Evolutionary conservation across 495 filamentous ascomycete species (phyloP), one percentile per base, ranked within the genome.

Genomic region (Polyplosphaeria fusca): DNA sequence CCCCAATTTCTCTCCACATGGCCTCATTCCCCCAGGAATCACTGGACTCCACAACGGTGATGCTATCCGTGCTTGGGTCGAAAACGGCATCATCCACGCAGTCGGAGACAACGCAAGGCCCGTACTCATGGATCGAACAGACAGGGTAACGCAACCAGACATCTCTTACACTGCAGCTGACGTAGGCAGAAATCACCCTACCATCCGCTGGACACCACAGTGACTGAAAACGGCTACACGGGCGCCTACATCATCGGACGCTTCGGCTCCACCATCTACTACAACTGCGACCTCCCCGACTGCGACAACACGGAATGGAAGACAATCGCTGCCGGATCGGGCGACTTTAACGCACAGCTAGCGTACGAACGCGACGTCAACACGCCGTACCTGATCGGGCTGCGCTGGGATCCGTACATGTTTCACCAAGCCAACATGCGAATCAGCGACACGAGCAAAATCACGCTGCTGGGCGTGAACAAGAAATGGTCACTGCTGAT

Each of bases 31-130:
- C 13, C 82, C 82, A 0, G 79, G 77, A 44, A 85, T 85, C 48
- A 84, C 82, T 4, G 82, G 82, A 44, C 59, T 84, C 2, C 81
- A 84, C 71, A 85, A 85, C 67, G 82, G 79, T 19, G 82, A 85
- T 64, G 81, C 78, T 19, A 72, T 85, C n/a, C 67, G 66, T n/a
- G 82, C 81, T 13, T 84, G 79, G 79, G 69, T 69, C 47, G 79
- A 82, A 22, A 78, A 79, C 53, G 79, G 52, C 16, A 80, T 84
- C 57, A 71, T 55, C 35, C 76, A 82, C 70, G 81, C 77, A 38
- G 80, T 85, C 7, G 82, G 82, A 20, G 81, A 85, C 67, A 84
- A 84, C 70, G 82, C 82, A 4, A 71, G 82, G 5, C 67, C 78
- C 16, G 52, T 18, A 61, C 66, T 23, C 68, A 83, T 61, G 49